phyloP scores from a whole-genome alignment of 441 rosid species.

The Populus tomentosa region DNA sequence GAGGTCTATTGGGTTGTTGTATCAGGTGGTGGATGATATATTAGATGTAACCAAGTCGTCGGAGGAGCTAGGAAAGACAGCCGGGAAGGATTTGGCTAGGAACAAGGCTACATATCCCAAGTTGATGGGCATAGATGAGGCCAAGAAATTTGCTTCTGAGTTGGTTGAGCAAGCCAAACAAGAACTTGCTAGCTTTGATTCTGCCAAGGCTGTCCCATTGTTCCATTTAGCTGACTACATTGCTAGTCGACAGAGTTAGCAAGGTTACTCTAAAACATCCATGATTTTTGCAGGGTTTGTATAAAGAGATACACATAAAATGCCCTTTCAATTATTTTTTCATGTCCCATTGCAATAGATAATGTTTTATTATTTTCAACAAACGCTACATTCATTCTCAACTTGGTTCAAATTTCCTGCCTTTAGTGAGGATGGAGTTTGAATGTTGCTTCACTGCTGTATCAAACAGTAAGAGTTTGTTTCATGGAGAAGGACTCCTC shows the following conservation, averaged over 20 bases:
- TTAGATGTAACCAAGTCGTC: conserved; percentile 79
- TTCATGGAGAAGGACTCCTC: not conserved
- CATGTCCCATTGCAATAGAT: not conserved
- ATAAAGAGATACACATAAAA: not conserved
- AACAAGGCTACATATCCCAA: conserved; percentile 72
- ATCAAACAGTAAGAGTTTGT: not conserved
- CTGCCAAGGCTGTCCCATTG: conserved; percentile 65
- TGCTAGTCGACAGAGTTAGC: conserved; percentile 61
- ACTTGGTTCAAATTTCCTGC: not conserved
- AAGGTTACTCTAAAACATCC: not conserved
- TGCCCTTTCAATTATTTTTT: not conserved
- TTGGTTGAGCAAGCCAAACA: conserved; percentile 29
- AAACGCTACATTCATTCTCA: not conserved
- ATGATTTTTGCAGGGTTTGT: too few species aligned
- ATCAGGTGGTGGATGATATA: conserved; percentile 87
- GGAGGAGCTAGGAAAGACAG: conserved; percentile 77
- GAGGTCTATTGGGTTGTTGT: conserved; percentile 57
- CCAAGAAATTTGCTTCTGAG: conserved; percentile 62
- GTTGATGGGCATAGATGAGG: conserved; percentile 69
- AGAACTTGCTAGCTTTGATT: conserved; percentile 58
- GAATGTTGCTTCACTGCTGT: not conserved
- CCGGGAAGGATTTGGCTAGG: conserved; percentile 62
- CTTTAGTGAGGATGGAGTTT: too few species aligned
- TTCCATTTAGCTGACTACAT: conserved; percentile 70
- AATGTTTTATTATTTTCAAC: not conserved